phyloP scores from a whole-genome alignment of 139 green algal species.

The Picocystis salinarum region DNA sequence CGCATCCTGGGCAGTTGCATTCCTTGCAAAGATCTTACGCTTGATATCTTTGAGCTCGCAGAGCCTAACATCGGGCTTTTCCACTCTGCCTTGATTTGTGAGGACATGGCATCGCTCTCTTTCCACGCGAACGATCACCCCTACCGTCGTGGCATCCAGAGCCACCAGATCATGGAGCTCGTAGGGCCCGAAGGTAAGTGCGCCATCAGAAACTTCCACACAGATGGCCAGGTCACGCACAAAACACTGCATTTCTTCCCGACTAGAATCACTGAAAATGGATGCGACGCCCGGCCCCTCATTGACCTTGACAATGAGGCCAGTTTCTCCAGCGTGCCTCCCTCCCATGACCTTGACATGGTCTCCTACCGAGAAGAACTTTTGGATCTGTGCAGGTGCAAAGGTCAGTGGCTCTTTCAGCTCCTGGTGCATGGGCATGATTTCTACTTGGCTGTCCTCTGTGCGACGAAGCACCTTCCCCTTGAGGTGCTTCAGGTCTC shows the following conservation, averaged over 20 bases:
- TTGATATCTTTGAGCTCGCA: conserved; percentile 61
- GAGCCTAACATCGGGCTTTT: conserved; percentile 46
- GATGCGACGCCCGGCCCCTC: conserved; percentile 22
- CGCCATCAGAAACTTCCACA: conserved; percentile 22
- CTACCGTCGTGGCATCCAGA: conserved; percentile 36
- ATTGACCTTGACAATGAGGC: conserved; percentile 63
- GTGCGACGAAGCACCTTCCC: conserved; percentile 34
- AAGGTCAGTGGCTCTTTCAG: conserved; percentile 22
- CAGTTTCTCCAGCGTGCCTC: conserved; percentile 50
- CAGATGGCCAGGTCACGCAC: conserved; percentile 53
- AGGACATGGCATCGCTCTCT: conserved; percentile 36
- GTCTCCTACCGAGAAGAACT: conserved; percentile 26
- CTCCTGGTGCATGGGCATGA: conserved; percentile 30
- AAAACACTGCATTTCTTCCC: conserved; percentile 68
- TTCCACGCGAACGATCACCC: conserved; percentile 59
- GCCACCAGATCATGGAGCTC: conserved; percentile 83
- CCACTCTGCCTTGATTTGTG: conserved; percentile 33
- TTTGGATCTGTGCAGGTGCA: conserved; percentile 13
- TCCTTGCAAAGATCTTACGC: conserved; percentile 42
- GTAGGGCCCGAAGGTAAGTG: conserved; percentile 63
- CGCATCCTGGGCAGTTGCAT: conserved; percentile 28
- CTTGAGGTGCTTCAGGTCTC: conserved; percentile 64
- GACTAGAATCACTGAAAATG: conserved; percentile 49
- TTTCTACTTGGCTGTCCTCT: conserved; percentile 42
- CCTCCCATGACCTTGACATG: conserved; percentile 70